Base-by-base conservation (phyloP, 129 eudicot genomes). In the Helianthus tuberosus region DNA sequence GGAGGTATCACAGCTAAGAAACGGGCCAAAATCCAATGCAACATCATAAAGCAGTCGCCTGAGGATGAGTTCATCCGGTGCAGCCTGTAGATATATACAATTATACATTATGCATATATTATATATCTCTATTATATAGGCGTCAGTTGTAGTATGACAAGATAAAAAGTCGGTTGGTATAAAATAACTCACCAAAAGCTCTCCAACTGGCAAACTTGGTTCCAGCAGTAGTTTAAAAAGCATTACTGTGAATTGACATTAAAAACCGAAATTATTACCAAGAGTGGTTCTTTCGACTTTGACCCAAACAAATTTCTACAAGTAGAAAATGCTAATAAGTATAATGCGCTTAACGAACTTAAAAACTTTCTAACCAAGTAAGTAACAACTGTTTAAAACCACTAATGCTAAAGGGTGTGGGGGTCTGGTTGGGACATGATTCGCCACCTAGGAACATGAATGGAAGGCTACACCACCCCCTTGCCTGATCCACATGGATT, bases 201-300 rank as follows among this genome's bases (percentile, higher is more conserved):
- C 70, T 48, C 83, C 48, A 53, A 85, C 82, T 29, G 96, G 93
- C 81, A 89, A 77, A 59, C 62, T 81, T 72, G 93, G 84, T 73
- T 89, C 97, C 85, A 85, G 25, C 68, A 92, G 88, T 85, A 89
- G 78, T 65, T 79, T 89, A 71, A 92, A 85, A 78, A 92, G 89
- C 82, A 81, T 81, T 71, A 85, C 97, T 92, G 82, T 3, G 66
- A 84, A 39, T 76, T 25, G 54, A 54, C 60, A 50, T 48, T 65
- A 72, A 66, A 65, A 17, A 79, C 35, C 63, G 53, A 74, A 62
- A 71, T 20, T 20, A 46, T 35, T 54, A 38, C 55, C 8, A 32
- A 20, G 67, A 54, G 47, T 12, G 46, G 20, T 12, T 61, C 16
- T 61, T 32, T 61, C 0, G 5, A 61, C 20, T 61, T 13, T 13